Percentiles rank a stretch among this genome's conserved stretches.
These are phyloP conservation scores for Zoysia matrella DNA, from an alignment of 202 grass and related monocot species.

Conservation along the genomic window DNA sequence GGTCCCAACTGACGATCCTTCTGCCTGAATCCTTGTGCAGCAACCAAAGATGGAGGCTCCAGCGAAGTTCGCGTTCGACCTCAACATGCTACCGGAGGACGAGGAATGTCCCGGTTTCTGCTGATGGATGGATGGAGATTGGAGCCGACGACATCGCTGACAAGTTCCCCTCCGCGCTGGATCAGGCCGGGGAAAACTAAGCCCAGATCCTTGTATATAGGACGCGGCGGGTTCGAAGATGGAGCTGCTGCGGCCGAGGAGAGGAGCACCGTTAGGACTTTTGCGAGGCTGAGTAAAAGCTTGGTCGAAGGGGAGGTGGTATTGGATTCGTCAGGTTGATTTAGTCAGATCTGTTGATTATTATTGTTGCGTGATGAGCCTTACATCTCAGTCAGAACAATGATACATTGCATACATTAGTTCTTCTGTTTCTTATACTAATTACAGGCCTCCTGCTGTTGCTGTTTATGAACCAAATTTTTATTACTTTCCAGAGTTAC, in stretches of 20 bases:
- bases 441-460: too few relatives aligned
- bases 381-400: not conserved
- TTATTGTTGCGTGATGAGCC: not conserved
- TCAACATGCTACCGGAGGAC: conserved; percentile 23
- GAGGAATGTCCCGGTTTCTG: not conserved
- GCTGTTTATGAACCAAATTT: too few relatives aligned
- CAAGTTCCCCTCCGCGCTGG: not conserved
- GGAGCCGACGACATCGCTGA: not conserved
- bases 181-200: not conserved
- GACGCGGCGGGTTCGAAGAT: not conserved
- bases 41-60: not conserved
- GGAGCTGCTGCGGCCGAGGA: not conserved
- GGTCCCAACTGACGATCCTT: not conserved
- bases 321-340: conserved; percentile 30
- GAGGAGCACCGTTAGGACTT: not conserved
- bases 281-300: not conserved
- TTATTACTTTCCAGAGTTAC: too few relatives aligned
- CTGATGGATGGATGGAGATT: not conserved
- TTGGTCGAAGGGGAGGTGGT: not conserved
- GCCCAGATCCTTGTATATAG: conserved; percentile 33
- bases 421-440: too few relatives aligned
- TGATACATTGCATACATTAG: too few relatives aligned
- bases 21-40: conserved; percentile 14
- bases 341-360: conserved; percentile 18
- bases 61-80: conserved; percentile 30